Base-by-base conservation (phyloP, 306 rosid genomes). In the Fragaria nilgerrensis region DNA sequence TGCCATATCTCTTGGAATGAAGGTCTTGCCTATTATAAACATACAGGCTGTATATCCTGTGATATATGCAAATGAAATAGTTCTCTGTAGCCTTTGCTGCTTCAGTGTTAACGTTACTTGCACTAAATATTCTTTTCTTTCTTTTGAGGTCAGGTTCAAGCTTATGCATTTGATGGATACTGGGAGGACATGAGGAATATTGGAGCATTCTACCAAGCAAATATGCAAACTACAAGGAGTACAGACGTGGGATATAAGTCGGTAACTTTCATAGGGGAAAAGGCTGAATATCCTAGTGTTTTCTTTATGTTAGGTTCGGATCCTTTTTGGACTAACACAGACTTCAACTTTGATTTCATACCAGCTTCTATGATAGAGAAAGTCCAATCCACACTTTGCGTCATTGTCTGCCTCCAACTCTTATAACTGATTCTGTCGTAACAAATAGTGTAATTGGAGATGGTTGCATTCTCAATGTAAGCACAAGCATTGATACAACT, bases 111-210 rank as follows among this genome's bases (percentile, higher is more conserved):
- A 17, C 14, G 43, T 63, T 63, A 29, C 43, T 63, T 63, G 37
- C 6, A 63, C 68, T 32, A 34, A 32, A 34, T 4, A 64, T 64
- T 64, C 23, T 69, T 45, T 69, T 2, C 22, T 41, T 71, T 16
- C 12, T 2, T 25, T 20, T 19, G 19, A 37, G 70, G 13, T 39
- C 50, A 85, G 86, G 77, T 82, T 61, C 73, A 85, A 65, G 84
- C 72, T 41, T 82, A 65, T 48, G 47, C 47, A 44, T 85, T 82
- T 69, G 77, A 43, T 37, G 88, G 86, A 53, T 75, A 76, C 58
- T 85, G 88, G 88, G 86, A 82, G 59, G 86, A 85, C 84, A 76
- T 85, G 82, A 79, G 77, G 64, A 85, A 68, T 75, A 82, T 85
- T 64, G 65, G 50, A 62, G 86, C 82, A 66, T 85, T 82, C 84